phyloP scores from a whole-genome alignment of 1,284 basidiomycete genomes.

The Microbotryomycetes sp. region DNA sequence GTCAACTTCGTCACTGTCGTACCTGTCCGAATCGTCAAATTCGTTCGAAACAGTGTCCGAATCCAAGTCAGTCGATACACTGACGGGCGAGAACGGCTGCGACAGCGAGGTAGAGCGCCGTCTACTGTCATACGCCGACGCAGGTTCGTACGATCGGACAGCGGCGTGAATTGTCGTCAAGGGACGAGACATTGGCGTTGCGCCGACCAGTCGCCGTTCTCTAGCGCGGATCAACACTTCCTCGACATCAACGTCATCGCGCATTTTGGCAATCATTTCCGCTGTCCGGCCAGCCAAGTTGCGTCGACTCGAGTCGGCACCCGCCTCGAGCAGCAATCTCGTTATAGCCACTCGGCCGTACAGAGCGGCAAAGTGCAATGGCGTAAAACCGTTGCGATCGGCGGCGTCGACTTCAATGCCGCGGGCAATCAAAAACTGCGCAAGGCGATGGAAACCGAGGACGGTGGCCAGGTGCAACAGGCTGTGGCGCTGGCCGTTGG shows the following conservation, averaged over 20 bases:
- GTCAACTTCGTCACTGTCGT: background rate
- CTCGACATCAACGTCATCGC: constrained; percentile 48
- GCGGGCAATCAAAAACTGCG: constrained; percentile 62
- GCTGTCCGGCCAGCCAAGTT: constrained; percentile 71
- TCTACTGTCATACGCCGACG: too few species aligned
- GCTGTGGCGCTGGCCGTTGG: constrained; percentile 40
- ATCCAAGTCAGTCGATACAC: background rate
- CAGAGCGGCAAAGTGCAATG: constrained; percentile 78
- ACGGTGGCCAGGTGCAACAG: constrained; percentile 74
- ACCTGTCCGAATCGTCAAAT: background rate
- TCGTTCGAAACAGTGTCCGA: background rate
- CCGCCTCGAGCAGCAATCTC: constrained; percentile 61
- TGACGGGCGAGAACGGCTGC: background rate
- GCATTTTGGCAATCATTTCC: constrained; percentile 61
- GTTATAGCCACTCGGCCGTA: constrained; percentile 60
- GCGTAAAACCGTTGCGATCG: constrained; percentile 84
- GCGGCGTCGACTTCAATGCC: constrained; percentile 72
- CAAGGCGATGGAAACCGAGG: constrained; percentile 67
- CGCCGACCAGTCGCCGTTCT: background rate
- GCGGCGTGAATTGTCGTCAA: too few species aligned
- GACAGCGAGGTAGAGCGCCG: too few species aligned
- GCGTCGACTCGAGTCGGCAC: constrained; percentile 69
- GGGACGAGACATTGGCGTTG: too few species aligned
- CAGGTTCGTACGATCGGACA: too few species aligned
- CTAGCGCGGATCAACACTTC: constrained; percentile 10